A percentile compares a stretch with the other conserved stretches of the same genome.
Evolutionary conservation across 352 stramenopile genomes (phyloP).

Genomic region (Phytophthora pisi): DNA sequence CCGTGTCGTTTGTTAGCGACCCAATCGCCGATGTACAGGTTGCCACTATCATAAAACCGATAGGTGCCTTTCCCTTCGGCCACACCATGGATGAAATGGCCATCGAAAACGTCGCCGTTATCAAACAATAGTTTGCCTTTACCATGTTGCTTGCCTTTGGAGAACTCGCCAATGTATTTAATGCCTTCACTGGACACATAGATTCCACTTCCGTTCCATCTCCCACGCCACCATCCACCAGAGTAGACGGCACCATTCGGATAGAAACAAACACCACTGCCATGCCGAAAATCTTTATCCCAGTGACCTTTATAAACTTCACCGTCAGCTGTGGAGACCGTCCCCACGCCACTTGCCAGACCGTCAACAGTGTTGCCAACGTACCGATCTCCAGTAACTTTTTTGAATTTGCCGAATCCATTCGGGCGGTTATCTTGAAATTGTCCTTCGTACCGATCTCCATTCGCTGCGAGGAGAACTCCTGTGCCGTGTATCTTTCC

Average conservation of each 20-base stretch:
- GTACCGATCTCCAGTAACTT: slow-evolving; percentile 70
- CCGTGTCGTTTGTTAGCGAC: slow-evolving; percentile 75
- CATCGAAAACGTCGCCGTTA: slow-evolving; percentile 82
- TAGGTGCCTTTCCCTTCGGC: slow-evolving; percentile 72
- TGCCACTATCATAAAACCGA: slow-evolving; percentile 66
- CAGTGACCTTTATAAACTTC: slow-evolving; percentile 92
- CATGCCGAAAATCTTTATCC: slow-evolving; percentile 64
- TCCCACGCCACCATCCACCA: slow-evolving; percentile 68
- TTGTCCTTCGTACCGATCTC: slow-evolving; percentile 86
- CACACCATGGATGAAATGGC: slow-evolving; percentile 57
- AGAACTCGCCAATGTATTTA: slow-evolving; percentile 69
- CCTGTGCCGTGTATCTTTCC: slow-evolving; percentile 84
- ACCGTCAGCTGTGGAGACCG: slow-evolving; percentile 76
- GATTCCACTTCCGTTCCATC: slow-evolving; percentile 59
- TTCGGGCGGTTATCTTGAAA: slow-evolving; percentile 52
- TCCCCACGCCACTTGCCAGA: slow-evolving; percentile 75
- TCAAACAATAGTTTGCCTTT: slow-evolving; percentile 74
- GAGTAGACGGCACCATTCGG: slow-evolving; percentile 78
- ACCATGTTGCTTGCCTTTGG: slow-evolving; percentile 62
- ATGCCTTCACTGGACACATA: slow-evolving; percentile 76
- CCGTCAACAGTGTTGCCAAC: slow-evolving; percentile 71
- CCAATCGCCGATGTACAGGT: slow-evolving; percentile 77
- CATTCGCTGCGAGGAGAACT: slow-evolving; percentile 62
- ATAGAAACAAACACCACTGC: slow-evolving; percentile 77
- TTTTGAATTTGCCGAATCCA: slow-evolving; percentile 71